Evolutionary conservation across 768 basidiomycete genomes (phyloP).

Genomic region (Mycena rosella): DNA sequence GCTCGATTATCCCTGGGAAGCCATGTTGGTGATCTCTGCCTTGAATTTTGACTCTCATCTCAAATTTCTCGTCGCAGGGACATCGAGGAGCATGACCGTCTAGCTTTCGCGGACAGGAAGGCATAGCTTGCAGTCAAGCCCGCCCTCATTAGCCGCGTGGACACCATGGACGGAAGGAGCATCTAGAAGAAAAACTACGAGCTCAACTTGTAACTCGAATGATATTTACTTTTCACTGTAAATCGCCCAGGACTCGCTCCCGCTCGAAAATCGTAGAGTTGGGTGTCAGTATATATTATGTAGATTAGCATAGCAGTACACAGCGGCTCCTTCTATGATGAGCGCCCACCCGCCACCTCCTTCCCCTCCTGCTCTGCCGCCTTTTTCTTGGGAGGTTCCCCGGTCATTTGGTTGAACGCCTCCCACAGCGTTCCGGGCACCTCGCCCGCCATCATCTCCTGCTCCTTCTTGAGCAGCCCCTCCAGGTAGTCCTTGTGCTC

Average conservation of each 20-base stretch:
- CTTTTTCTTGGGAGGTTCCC: slow-evolving; percentile 23
- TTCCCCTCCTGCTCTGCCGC: slow-evolving; percentile 11
- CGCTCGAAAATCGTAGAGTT: neutral
- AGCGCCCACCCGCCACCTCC: neutral
- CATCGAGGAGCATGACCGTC: slow-evolving; percentile 81
- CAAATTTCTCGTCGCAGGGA: slow-evolving; percentile 56
- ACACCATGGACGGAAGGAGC: too few species aligned
- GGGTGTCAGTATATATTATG: slow-evolving; percentile 27
- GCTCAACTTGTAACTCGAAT: too few species aligned
- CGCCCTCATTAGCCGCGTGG: too few species aligned
- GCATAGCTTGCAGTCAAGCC: too few species aligned
- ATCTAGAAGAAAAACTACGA: too few species aligned
- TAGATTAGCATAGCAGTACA: slow-evolving; percentile 36
- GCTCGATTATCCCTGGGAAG: slow-evolving; percentile 91
- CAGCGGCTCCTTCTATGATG: slow-evolving; percentile 22
- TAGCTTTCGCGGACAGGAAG: slow-evolving; percentile 61
- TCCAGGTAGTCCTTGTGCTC: slow-evolving; percentile 62
- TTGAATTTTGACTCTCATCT: neutral
- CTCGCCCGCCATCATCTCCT: slow-evolving; percentile 56
- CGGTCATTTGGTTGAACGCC: slow-evolving; percentile 52
- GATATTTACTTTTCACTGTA: neutral
- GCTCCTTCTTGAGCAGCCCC: slow-evolving; percentile 53
- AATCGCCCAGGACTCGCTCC: neutral
- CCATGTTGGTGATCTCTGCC: slow-evolving; percentile 60
- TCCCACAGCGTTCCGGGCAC: slow-evolving; percentile 64